Evolutionary conservation across 75 land plant species (phyloP).

Genomic region (Ceratopteris richardii): DNA sequence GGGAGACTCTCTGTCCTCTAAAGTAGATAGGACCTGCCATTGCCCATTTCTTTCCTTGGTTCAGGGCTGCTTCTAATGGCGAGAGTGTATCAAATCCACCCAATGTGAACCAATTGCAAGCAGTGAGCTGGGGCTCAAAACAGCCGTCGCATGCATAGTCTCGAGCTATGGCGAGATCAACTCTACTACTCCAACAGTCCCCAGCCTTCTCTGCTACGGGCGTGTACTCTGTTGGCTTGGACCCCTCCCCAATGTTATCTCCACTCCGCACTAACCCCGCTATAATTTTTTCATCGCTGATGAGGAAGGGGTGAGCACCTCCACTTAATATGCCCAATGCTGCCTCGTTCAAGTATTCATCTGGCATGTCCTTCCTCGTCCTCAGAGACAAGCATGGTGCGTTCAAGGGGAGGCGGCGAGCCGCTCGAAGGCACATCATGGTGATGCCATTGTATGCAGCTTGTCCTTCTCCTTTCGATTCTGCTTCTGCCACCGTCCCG

Average conservation of each 20-base stretch:
- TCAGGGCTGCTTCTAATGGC: background rate
- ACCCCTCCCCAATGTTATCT: background rate
- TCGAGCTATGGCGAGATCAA: background rate
- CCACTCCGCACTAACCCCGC: background rate
- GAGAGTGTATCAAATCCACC: background rate
- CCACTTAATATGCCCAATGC: background rate
- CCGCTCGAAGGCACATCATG: background rate
- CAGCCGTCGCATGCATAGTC: constrained; percentile 2
- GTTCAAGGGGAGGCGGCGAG: background rate
- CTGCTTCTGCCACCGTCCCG: constrained; percentile 1
- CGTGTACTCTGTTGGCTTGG: background rate
- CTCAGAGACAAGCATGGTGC: constrained; percentile 2
- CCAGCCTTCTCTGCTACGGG: constrained; percentile 2
- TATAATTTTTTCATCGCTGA: constrained; percentile 1
- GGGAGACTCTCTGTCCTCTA: constrained; percentile 5
- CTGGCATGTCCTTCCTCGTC: constrained; percentile 1
- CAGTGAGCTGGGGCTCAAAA: constrained; percentile 4
- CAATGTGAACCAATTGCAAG: background rate
- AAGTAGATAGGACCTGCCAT: constrained; percentile 4
- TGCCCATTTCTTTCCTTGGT: constrained; percentile 2
- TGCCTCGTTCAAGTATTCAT: constrained; percentile 2
- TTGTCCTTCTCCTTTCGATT: background rate
- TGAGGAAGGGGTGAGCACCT: constrained; percentile 2
- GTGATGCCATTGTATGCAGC: constrained; percentile 2
- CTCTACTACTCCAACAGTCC: background rate